These are phyloP conservation scores for Trichaptum fuscoviolaceum DNA, from an alignment of 768 basidiomycete genomes.

Conservation along the genomic window DNA sequence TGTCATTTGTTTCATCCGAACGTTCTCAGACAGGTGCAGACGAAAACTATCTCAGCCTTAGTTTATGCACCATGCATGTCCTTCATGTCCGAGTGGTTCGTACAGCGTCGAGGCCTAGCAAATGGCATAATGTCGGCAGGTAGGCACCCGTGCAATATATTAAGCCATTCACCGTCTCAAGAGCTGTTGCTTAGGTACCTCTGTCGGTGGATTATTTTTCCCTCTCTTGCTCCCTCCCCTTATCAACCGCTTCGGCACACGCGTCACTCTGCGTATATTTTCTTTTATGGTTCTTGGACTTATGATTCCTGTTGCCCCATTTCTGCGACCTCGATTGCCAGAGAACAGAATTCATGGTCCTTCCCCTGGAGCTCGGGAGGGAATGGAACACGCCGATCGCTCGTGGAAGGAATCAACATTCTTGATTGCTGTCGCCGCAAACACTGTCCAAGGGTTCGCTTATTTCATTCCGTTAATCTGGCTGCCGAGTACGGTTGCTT, in stretches of 20 bases:
- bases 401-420: slow-evolving; percentile 20
- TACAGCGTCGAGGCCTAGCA: slow-evolving; percentile 25
- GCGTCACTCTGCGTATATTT: slow-evolving; percentile 21
- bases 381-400: background rate
- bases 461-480: slow-evolving; percentile 22
- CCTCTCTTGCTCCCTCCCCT: slow-evolving; percentile 24
- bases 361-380: slow-evolving; percentile 5
- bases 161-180: background rate
- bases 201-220: slow-evolving; percentile 23
- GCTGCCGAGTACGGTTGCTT: slow-evolving; percentile 20
- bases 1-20: background rate
- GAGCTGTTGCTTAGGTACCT: slow-evolving; percentile 16
- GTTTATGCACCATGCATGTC: slow-evolving; percentile 24
- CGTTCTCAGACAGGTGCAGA: slow-evolving; percentile 4
- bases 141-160: background rate
- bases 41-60: slow-evolving; percentile 17
- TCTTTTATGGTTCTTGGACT: slow-evolving; percentile 14
- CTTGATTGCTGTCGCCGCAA: slow-evolving; percentile 21
- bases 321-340: slow-evolving; percentile 23
- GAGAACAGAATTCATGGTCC: slow-evolving; percentile 18
- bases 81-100: slow-evolving; percentile 29
- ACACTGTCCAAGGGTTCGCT: slow-evolving; percentile 22
- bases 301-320: slow-evolving; percentile 21
- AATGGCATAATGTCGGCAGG: slow-evolving; percentile 28
- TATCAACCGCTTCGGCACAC: slow-evolving; percentile 19